Base-by-base conservation (phyloP, 768 basidiomycete genomes). In the Tephrocybe rancida region DNA sequence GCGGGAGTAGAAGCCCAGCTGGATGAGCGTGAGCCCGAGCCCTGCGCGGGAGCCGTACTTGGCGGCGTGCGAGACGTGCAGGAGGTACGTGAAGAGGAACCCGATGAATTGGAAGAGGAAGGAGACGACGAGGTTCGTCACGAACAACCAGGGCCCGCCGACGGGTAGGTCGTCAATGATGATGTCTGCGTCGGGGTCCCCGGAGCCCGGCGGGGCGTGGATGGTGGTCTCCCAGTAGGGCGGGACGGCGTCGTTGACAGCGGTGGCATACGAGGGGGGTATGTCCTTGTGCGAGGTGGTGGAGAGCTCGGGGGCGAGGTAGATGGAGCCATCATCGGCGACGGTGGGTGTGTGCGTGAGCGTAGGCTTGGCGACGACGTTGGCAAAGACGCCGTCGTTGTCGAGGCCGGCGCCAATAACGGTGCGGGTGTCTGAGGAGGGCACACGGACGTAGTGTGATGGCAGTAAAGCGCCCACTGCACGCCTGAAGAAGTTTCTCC, bases 101-200 rank as follows among this genome's bases (percentile, higher is more conserved):
- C 92, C 95, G 63, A 96, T 82, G 69, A 98, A 95, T 72, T 98
- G 95, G 87, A 99, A 98, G 73, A 95, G 93, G 73, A 90, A 90
- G 6, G 93, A 95, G 52, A 92, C 86, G 73, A 95, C 82, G 50
- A 88, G 67, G 70, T 92, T 93, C 72, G 84, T 76, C 57, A 84
- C 63, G 72, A 94, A 95, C n/a, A 85, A 68, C 69, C 83, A 70
- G 61, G 84, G 66, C 3, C 88, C 86, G 46, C 95, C 95, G 0
- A 92, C 83, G 0, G 95, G 93, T 37, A 98, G 85, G 53, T 95
- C 89, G 55, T 96, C 95, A 58, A 99, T 87, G 67, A 97, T 83
- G 78, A 98, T 88, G 64, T 77, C 73, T 9, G 69, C 71, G 44
- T 68, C 68, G 19, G 72, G 69, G 44, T 81, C 79, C 32, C 78